Conservation (phyloP, 148 eudicot genomes). For the Chenopodium quinoa region DNA sequence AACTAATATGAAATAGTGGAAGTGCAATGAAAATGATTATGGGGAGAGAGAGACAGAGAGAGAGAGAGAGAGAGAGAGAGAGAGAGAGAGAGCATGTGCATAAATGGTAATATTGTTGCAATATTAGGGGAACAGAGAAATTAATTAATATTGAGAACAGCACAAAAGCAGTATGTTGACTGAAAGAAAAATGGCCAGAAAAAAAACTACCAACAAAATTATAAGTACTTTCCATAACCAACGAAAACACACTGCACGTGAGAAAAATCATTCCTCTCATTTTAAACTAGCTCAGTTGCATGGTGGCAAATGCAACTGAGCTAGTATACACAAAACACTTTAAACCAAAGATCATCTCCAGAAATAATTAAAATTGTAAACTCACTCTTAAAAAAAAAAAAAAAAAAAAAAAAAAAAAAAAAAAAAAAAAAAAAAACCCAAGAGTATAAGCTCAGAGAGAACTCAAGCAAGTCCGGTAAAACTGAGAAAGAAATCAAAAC, state of each 20-base stretch:
- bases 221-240: not conserved
- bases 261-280: not conserved
- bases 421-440: not conserved
- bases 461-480: not conserved
- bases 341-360: not conserved
- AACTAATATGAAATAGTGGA: too few relatives aligned
- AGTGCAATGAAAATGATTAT: not conserved
- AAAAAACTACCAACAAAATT: not conserved
- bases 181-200: not conserved
- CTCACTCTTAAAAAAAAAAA: too few relatives aligned
- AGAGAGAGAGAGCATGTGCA: too few relatives aligned
- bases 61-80: too few relatives aligned
- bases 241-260: not conserved
- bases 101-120: too few relatives aligned
- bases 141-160: not conserved
- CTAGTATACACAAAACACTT: not conserved
- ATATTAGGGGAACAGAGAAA: too few relatives aligned
- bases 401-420: too few relatives aligned
- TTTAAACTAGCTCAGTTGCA: not conserved
- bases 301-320: not conserved
- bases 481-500: not conserved
- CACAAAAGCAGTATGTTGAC: not conserved
- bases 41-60: not conserved
- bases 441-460: not conserved
- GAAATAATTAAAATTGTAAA: not conserved